These are phyloP conservation scores for Cyberlindnera meyerae DNA, from an alignment of 805 yeast genomes.

Conservation along the genomic window DNA sequence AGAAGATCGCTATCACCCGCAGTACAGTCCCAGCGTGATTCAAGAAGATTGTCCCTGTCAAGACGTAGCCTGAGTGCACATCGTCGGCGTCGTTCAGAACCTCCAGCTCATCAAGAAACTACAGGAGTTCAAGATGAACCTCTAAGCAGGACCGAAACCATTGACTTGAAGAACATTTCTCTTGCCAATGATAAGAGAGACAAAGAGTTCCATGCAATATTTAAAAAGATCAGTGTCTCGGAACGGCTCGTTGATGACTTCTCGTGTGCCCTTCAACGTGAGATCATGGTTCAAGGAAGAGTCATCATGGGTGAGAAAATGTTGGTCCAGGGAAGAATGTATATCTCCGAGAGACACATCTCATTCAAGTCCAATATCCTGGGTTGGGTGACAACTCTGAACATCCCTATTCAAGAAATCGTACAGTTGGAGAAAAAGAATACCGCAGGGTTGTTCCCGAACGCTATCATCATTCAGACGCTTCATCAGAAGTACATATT, in stretches of 20 bases:
- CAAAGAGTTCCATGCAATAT: slow-evolving; percentile 71
- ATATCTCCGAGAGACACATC: slow-evolving; percentile 67
- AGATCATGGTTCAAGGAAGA: slow-evolving; percentile 77
- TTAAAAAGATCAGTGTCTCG: slow-evolving; percentile 58
- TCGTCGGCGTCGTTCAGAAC: slow-evolving; percentile 9
- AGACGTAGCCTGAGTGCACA: slow-evolving; percentile 8
- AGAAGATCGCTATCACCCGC: slow-evolving; percentile 18
- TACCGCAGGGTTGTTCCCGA: slow-evolving; percentile 87
- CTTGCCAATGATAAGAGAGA: slow-evolving; percentile 58
- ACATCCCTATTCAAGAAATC: slow-evolving; percentile 72
- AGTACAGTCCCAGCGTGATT: too few relatives aligned
- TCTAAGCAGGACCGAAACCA: slow-evolving; percentile 3
- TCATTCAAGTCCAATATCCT: slow-evolving; percentile 84
- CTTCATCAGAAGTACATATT: slow-evolving; percentile 61
- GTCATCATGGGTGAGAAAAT: slow-evolving; percentile 62
- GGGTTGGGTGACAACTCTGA: slow-evolving; percentile 85
- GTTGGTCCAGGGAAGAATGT: slow-evolving; percentile 74
- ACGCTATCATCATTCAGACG: slow-evolving; percentile 52
- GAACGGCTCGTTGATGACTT: slow-evolving; percentile 82
- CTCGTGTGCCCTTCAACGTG: slow-evolving; percentile 84
- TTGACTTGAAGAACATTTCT: slow-evolving; percentile 17
- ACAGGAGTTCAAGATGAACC: too few relatives aligned
- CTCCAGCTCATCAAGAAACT: too few relatives aligned
- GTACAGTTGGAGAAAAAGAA: slow-evolving; percentile 70
- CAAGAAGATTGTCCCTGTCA: not conserved